phyloP scores from a whole-genome alignment of 73 alveolate species.

The Blepharisma stoltei region DNA sequence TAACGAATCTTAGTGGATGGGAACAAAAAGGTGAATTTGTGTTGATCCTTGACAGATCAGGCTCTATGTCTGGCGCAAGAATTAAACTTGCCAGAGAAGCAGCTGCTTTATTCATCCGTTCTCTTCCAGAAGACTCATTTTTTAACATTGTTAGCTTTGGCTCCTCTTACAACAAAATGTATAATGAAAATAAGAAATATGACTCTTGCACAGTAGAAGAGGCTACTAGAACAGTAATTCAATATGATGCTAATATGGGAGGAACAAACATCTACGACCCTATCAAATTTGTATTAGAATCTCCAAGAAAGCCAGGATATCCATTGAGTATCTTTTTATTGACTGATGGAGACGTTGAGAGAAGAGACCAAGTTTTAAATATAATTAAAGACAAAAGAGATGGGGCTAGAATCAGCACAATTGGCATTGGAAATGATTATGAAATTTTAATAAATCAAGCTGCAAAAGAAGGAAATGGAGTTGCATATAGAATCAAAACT shows the following conservation, averaged over 20 bases:
- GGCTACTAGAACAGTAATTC: slow-evolving; percentile 44
- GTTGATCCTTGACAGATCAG: slow-evolving; percentile 65
- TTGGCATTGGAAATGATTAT: slow-evolving; percentile 51
- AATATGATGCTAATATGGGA: slow-evolving; percentile 65
- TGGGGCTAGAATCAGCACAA: slow-evolving; percentile 50
- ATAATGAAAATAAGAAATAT: slow-evolving; percentile 35
- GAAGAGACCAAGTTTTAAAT: slow-evolving; percentile 37
- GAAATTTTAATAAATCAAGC: too few relatives aligned
- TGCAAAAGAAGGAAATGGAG: too few relatives aligned
- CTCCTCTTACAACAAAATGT: slow-evolving; percentile 31
- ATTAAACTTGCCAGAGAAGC: slow-evolving; percentile 58
- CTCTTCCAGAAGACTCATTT: slow-evolving; percentile 62
- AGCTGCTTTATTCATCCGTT: slow-evolving; percentile 48
- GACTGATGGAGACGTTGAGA: slow-evolving; percentile 75
- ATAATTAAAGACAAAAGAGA: slow-evolving; percentile 49
- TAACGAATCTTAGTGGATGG: too few relatives aligned
- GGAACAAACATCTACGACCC: slow-evolving; percentile 79
- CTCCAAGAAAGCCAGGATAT: slow-evolving; percentile 39
- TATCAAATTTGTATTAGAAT: slow-evolving; percentile 50
- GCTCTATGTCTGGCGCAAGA: slow-evolving; percentile 68
- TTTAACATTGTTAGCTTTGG: slow-evolving; percentile 71
- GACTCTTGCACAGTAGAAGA: slow-evolving; percentile 52
- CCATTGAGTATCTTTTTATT: slow-evolving; percentile 56
- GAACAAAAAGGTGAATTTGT: slow-evolving; percentile 39
- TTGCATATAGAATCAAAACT: too few relatives aligned